These are phyloP conservation scores for Cutaneotrichosporon sp. DNA, from an alignment of 1,284 basidiomycete genomes.

Conservation along the genomic window DNA sequence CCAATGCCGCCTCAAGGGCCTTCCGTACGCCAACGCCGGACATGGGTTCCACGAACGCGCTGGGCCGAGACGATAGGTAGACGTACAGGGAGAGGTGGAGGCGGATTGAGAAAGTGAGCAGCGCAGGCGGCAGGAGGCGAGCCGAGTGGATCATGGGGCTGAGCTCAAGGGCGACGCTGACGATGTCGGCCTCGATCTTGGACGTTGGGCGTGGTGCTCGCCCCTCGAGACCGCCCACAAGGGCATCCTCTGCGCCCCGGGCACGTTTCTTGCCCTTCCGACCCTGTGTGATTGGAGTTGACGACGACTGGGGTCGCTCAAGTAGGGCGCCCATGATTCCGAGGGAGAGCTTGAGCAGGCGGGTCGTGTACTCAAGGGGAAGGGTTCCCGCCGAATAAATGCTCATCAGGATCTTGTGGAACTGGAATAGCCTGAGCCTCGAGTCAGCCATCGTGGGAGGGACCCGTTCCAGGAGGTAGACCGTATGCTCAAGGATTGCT, in stretches of 20 bases:
- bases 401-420: slow-evolving; percentile 36
- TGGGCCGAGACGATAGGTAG: slow-evolving; percentile 18
- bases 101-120: slow-evolving; percentile 52
- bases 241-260: slow-evolving; percentile 69
- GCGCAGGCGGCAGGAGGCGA: slow-evolving; percentile 65
- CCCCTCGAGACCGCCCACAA: slow-evolving; percentile 57
- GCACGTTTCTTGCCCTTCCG: slow-evolving; percentile 67
- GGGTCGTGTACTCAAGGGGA: slow-evolving; percentile 34
- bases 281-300: neutral
- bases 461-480: slow-evolving; percentile 36
- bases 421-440: slow-evolving; percentile 34
- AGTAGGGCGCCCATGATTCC: slow-evolving; percentile 28
- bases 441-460: slow-evolving; percentile 29
- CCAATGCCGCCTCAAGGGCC: slow-evolving; percentile 11
- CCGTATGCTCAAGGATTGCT: slow-evolving; percentile 40
- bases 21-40: neutral
- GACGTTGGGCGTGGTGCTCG: slow-evolving; percentile 55
- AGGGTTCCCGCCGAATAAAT: slow-evolving; percentile 32
- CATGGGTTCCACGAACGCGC: slow-evolving; percentile 1
- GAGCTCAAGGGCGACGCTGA: slow-evolving; percentile 55
- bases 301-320: slow-evolving; percentile 15
- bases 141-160: slow-evolving; percentile 53
- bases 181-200: slow-evolving; percentile 54
- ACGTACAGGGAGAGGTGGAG: slow-evolving; percentile 50
- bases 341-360: slow-evolving; percentile 37